Evolutionary conservation across 2,329 filamentous ascomycete species (phyloP), one percentile per base, ranked within the genome.

Genomic region (Trichoderma simmonsii): DNA sequence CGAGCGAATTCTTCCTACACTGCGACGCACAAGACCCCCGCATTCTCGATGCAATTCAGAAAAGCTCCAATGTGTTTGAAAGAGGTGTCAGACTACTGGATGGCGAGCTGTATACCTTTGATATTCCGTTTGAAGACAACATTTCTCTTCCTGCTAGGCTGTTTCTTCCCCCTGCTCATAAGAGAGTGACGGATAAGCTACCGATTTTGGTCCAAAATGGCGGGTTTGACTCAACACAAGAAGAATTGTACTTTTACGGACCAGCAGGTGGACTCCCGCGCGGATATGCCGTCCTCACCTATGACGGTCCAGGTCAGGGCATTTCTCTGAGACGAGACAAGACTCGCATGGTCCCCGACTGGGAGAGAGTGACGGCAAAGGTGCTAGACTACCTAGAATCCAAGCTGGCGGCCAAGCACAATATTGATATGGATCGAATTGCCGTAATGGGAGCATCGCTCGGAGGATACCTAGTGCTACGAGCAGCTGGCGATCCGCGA

Each of bases 251-350:
- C 67, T 81, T 83, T 71, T 61, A 74, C 28, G 75, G 77, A 9
- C 80, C 77, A 15, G 73, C 76, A 1, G 71, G 77, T 0, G 80
- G 79, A 0, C 74, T 83, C 6, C 77, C 77, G 24, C 77, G 82
- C 0, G 84, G 84, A 2, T 84, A 78, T 74, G 85, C 86, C 67
- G 78, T 80, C 34, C 78, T 86, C 11, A 81, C 81, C 0, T 86
- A 84, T 73, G 84, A 86, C 60, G 85, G 85, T 0, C 85, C 84
- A 0, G 84, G 84, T 0, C 84, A 86, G 73, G 79, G 80, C 3
- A 81, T 77, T 0, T 80, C 83, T 2, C 80, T 82, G 11, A 80
- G 85, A 1, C 71, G 81, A 0, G 82, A 86, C 48, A 75, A 78
- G 3, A 60, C 85, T 1, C 83, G 82, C 3, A 86, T 86, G 74